A percentile compares a stretch with the other conserved stretches of the same genome.
phyloP scores from a whole-genome alignment of 108 stramenopile genomes.

The Pseudonitzschia delicatissima region DNA sequence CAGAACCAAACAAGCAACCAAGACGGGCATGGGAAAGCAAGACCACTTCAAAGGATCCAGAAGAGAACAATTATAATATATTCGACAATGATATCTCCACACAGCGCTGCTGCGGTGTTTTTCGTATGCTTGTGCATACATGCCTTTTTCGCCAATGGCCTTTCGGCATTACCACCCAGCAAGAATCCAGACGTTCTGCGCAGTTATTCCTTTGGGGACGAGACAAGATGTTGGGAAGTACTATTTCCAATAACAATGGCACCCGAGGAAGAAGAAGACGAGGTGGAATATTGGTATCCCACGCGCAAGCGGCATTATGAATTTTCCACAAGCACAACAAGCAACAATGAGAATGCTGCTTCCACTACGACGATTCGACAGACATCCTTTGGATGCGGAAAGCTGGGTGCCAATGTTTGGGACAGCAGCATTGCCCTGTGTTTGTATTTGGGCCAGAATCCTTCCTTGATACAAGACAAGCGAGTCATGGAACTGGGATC shows the following conservation, averaged over 20 bases:
- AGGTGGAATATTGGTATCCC: constrained; percentile 40
- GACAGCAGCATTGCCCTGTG: constrained; percentile 35
- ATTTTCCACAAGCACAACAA: constrained; percentile 9
- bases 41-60: too few species aligned
- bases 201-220: not conserved
- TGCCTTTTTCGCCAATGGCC: too few species aligned
- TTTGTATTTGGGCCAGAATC: constrained; percentile 4
- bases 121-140: too few species aligned
- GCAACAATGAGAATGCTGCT: not conserved
- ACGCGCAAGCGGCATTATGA: constrained; percentile 28
- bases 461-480: not conserved
- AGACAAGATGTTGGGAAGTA: not conserved
- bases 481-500: constrained; percentile 36
- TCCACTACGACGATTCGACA: constrained; percentile 22
- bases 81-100: too few species aligned
- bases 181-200: not conserved
- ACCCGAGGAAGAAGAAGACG: constrained; percentile 32
- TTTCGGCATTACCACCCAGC: constrained; percentile 1
- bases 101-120: too few species aligned
- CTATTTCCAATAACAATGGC: not conserved
- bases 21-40: too few species aligned
- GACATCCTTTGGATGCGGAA: constrained; percentile 48
- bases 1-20: too few species aligned
- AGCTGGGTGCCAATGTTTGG: constrained; percentile 40
- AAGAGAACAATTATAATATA: too few species aligned